Evolutionary conservation across 2,329 filamentous ascomycete genomes (phyloP), one percentile per base, ranked within the genome.

Genomic region (Alternaria triticina): DNA sequence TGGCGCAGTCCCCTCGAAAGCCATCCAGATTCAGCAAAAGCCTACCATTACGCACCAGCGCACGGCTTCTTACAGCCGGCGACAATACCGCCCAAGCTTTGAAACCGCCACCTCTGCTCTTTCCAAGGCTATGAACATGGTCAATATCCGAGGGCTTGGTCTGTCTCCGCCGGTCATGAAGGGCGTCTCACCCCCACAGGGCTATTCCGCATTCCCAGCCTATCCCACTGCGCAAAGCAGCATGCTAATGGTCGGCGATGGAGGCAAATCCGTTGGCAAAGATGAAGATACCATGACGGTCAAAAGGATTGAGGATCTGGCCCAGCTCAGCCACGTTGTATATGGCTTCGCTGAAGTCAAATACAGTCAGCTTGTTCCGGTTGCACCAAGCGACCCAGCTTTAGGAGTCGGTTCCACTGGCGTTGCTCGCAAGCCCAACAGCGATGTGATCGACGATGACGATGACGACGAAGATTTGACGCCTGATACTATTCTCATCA

Each of bases 261-360:
- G 90, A 57, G 87, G 86, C 11, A 91, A 88, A 74, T 84, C 86
- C 20, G 80, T 83, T 4, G 86, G 56, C 55, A 82, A 89, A 20
- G 94, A 97, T 67, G 94, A 97, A 74, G 96, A 98, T 76, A 85
- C 86, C 15, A 88, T 88, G 67, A 89, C 92, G 44, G 89, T 95
- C 3, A 91, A 94, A 74, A 87, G 88, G 47, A 94, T 98, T 61
- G 95, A 99, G 78, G 94, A 98, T 72, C 91, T 93, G 68, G 96
- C 96, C 2, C 96, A 94, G 30, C 87, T 94, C 43, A 97, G 94
- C 76, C 94, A 99, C 78, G 96, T 97, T 49, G 94, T 99, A 3
- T 99, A 94, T 78, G 94, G 95, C 4, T 98, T 99, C 80, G 96
- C 96, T 6, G 95, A 99, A 81, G 95, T 99, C 76, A 99, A 99